Evolutionary conservation across 495 filamentous ascomycete genomes (phyloP), one percentile per base, ranked within the genome.

Genomic region (Neurospora tetraspora): DNA sequence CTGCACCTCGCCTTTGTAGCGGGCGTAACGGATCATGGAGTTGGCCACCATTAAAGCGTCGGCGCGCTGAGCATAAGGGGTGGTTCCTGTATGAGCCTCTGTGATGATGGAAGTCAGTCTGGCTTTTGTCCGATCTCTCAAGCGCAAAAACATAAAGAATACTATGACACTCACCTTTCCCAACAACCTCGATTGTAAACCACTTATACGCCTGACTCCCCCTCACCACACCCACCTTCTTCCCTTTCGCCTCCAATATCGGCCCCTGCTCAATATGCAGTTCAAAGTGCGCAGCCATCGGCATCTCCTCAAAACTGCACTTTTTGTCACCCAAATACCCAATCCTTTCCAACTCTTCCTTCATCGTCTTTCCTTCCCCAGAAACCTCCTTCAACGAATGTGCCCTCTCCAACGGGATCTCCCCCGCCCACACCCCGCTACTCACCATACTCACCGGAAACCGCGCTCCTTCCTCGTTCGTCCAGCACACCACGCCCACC

Each of bases 261-360:
- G 91, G 91, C 0, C 91, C 92, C 80, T 95, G 92, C 77, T 95
- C 92, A 71, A 95, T 94, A 76, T 94, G 92, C 5, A 94, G 82
- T 77, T 96, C 92, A 79, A 94, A 94, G 78, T 94, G 92, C 2
- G 92, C 92, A 20, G 88, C 93, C 83, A 94, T 89, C 0, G 91
- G 91, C 14, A 87, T 89, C 68, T 85, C 80, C 73, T 86, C 83
- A 78, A 91, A 85, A 68, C 85, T 89, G 18, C 87, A 87, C 7
- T 87, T 85, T 1, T 85, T 80, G 0, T 76, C 73, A 42, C 92
- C 92, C 3, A 93, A 82, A 73, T 93, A 94, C 12, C 89, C 89
- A 68, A 93, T 92, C 59, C 89, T 86, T 78, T 91, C 83, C 3
- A 94, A 83, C 65, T 92, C 92, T 0, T 85, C 83, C 73, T 87